Conservation (phyloP, 495 filamentous ascomycete genomes). For the Penicilliopsis zonata region DNA sequence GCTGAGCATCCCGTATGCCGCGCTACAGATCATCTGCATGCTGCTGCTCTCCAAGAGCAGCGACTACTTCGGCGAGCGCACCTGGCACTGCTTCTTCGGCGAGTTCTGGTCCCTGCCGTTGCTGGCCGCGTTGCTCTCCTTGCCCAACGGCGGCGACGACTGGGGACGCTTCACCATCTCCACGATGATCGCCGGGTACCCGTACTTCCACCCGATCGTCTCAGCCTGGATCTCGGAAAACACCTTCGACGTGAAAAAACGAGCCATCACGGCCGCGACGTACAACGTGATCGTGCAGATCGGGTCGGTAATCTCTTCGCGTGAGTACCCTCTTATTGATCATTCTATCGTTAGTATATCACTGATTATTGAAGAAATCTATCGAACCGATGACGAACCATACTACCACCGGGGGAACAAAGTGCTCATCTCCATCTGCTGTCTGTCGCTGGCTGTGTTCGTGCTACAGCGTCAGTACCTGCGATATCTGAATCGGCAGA, state of each 20-base stretch:
- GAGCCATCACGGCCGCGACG: slow-evolving; percentile 28
- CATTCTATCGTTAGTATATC: not conserved
- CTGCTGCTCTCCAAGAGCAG: slow-evolving; percentile 26
- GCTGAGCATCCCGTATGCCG: slow-evolving; percentile 30
- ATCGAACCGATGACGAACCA: slow-evolving; percentile 19
- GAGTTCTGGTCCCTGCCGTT: slow-evolving; percentile 37
- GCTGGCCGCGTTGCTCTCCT: slow-evolving; percentile 21
- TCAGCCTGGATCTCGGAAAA: slow-evolving; percentile 31
- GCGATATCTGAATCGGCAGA: slow-evolving; percentile 19
- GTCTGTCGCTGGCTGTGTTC: slow-evolving; percentile 18
- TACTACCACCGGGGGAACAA: slow-evolving; percentile 29
- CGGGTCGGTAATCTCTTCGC: slow-evolving; percentile 17
- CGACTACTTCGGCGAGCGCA: slow-evolving; percentile 32
- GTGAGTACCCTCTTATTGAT: slow-evolving; percentile 4
- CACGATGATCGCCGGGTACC: slow-evolving; percentile 29
- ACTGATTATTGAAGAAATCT: slow-evolving; percentile 18
- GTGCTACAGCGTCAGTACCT: slow-evolving; percentile 18
- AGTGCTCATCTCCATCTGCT: slow-evolving; percentile 21
- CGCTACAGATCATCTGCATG: slow-evolving; percentile 32
- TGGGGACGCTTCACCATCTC: slow-evolving; percentile 29
- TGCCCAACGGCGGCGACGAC: slow-evolving; percentile 19
- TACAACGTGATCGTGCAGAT: slow-evolving; percentile 35
- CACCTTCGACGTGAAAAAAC: slow-evolving; percentile 25
- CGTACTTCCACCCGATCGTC: slow-evolving; percentile 34
- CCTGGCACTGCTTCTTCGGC: slow-evolving; percentile 28